Percentiles rank a stretch among this genome's conserved stretches.
phyloP scores from a whole-genome alignment of 257 asterid genomes.

The Penstemon eatonii region DNA sequence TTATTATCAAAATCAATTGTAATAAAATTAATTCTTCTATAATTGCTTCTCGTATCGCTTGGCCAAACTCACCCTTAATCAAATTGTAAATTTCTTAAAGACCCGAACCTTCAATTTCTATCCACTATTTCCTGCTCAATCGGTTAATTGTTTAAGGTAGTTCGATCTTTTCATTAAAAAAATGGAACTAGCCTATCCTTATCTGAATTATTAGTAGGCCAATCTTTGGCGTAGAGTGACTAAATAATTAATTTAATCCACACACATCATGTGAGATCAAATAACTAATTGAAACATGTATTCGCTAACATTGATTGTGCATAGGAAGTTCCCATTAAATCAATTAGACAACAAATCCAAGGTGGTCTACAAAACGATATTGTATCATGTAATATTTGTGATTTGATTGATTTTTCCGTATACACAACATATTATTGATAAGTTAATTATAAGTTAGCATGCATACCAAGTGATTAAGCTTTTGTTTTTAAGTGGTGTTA shows the following conservation, averaged over 20 bases:
- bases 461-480: neutral
- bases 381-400: neutral
- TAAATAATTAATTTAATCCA: neutral
- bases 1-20: too few species aligned
- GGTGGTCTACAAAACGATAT: neutral
- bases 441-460: neutral
- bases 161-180: too few species aligned
- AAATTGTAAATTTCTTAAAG: too few species aligned
- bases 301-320: neutral
- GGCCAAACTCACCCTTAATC: too few species aligned
- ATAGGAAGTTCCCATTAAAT: neutral
- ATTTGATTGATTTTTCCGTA: neutral
- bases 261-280: neutral
- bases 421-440: neutral
- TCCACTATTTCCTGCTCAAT: too few species aligned
- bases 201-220: neutral
- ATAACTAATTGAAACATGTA: neutral
- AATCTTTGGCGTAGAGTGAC: neutral
- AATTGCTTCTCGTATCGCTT: too few species aligned
- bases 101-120: too few species aligned
- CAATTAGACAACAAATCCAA: neutral
- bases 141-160: neutral
- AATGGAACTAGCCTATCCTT: too few species aligned
- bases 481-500: neutral
- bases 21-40: too few species aligned